These are phyloP conservation scores for Ogataea corticis DNA, from an alignment of 805 yeast species.

Conservation along the genomic window DNA sequence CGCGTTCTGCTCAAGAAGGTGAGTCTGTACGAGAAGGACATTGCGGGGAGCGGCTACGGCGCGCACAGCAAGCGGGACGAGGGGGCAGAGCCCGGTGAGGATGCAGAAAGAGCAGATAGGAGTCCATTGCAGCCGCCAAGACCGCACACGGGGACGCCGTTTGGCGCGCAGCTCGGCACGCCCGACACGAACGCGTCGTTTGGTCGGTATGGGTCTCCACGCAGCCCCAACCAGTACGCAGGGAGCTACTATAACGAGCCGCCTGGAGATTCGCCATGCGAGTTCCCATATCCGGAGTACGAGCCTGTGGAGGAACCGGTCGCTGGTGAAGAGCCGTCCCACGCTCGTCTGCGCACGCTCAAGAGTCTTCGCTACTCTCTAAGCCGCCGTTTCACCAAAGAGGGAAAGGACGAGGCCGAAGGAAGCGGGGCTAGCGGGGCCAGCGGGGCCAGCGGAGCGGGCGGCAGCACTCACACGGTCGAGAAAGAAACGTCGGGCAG, in stretches of 20 bases:
- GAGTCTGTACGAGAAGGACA: slow-evolving; percentile 14
- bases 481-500: background rate
- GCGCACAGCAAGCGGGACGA: background rate
- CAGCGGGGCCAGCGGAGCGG: no score
- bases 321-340: no score
- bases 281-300: background rate
- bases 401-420: background rate
- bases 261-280: background rate
- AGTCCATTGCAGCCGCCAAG: background rate
- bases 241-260: background rate
- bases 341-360: background rate
- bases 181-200: background rate
- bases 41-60: slow-evolving; percentile 1
- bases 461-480: background rate
- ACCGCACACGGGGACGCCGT: background rate
- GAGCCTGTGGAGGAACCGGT: background rate
- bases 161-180: background rate
- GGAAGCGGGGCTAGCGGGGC: no score
- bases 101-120: no score
- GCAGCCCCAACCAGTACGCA: background rate
- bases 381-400: slow-evolving; percentile 4
- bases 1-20: slow-evolving; percentile 14
- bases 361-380: slow-evolving; percentile 7
- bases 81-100: no score
- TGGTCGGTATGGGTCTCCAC: background rate